A percentile compares a stretch with the other conserved stretches of the same genome.
phyloP scores from a whole-genome alignment of 129 eudicot species.

The Saussurea involucrata region DNA sequence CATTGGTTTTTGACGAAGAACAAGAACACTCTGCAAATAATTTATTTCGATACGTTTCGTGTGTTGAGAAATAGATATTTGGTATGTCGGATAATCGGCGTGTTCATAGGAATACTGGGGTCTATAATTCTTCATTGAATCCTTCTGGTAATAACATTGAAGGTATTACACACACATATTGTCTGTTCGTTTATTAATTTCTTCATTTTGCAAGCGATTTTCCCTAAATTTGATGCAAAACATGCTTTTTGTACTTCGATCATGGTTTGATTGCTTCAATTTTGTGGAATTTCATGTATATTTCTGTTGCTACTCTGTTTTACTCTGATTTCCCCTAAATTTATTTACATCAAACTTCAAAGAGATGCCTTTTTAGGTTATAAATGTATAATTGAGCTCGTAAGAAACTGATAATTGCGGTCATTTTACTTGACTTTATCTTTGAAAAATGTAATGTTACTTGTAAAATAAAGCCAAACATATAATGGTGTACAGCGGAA shows the following conservation, averaged over 20 bases:
- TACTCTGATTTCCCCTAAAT: not conserved
- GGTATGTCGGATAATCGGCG: conserved; percentile 54
- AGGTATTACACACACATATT: conserved; percentile 40
- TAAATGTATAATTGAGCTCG: not conserved
- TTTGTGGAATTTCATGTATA: not conserved
- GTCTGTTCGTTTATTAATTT: not conserved
- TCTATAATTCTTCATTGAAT: conserved; percentile 31
- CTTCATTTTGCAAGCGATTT: not conserved
- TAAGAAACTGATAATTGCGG: too few species aligned
- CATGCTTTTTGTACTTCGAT: conserved; percentile 12
- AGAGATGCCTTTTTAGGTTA: not conserved
- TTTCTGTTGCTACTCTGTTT: not conserved
- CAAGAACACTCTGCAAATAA: not conserved
- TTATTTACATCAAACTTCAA: not conserved
- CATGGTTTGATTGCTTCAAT: not conserved
- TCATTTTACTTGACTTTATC: too few species aligned
- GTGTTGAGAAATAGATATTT: conserved; percentile 1
- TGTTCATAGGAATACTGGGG: conserved; percentile 36
- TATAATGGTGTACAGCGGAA: too few species aligned
- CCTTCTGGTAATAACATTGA: conserved; percentile 34
- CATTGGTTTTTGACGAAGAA: conserved; percentile 10
- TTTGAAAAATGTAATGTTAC: too few species aligned
- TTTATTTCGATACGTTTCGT: not conserved
- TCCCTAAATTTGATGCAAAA: conserved; percentile 15
- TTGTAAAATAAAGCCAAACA: too few species aligned